A percentile compares a stretch with the other conserved stretches of the same genome.
phyloP scores from a whole-genome alignment of 2,329 filamentous ascomycete genomes.

The Fusarium luffae region DNA sequence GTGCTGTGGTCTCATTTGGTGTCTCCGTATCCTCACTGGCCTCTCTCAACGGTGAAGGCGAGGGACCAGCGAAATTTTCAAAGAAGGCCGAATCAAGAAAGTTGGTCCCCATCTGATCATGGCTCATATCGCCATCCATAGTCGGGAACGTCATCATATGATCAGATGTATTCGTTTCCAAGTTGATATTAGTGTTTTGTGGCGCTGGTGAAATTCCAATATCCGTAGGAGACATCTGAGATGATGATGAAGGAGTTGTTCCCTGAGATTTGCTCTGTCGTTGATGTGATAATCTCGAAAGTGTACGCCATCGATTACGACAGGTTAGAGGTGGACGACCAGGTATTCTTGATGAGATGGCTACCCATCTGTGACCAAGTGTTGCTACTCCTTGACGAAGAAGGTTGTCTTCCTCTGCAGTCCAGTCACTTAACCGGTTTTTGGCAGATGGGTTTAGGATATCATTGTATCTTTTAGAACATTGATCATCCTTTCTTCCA shows the following conservation, averaged over 20 bases:
- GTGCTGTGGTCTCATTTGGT: not conserved
- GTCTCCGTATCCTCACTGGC: constrained; percentile 22
- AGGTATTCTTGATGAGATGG: constrained; percentile 43
- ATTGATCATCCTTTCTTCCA: constrained; percentile 47
- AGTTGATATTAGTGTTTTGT: constrained; percentile 2
- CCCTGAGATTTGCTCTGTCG: constrained; percentile 31
- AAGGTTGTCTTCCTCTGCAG: constrained; percentile 41
- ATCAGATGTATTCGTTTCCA: constrained; percentile 1
- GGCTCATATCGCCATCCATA: constrained; percentile 15
- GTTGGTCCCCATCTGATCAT: constrained; percentile 19
- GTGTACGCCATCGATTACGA: constrained; percentile 45
- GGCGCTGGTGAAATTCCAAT: constrained; percentile 34
- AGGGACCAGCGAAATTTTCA: constrained; percentile 34
- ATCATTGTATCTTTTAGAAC: constrained; percentile 47
- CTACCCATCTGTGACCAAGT: constrained; percentile 46
- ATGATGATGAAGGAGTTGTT: constrained; percentile 36
- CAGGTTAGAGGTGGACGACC: constrained; percentile 46
- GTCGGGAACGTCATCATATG: constrained; percentile 20
- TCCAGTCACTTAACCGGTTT: constrained; percentile 45
- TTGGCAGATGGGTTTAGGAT: constrained; percentile 45
- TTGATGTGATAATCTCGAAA: constrained; percentile 28
- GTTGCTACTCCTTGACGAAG: constrained; percentile 40
- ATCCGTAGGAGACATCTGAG: constrained; percentile 35
- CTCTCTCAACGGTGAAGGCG: constrained; percentile 22
- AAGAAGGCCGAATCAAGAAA: constrained; percentile 40